phyloP scores from a whole-genome alignment of 2,329 filamentous ascomycete species.

The Tolypocladium album region DNA sequence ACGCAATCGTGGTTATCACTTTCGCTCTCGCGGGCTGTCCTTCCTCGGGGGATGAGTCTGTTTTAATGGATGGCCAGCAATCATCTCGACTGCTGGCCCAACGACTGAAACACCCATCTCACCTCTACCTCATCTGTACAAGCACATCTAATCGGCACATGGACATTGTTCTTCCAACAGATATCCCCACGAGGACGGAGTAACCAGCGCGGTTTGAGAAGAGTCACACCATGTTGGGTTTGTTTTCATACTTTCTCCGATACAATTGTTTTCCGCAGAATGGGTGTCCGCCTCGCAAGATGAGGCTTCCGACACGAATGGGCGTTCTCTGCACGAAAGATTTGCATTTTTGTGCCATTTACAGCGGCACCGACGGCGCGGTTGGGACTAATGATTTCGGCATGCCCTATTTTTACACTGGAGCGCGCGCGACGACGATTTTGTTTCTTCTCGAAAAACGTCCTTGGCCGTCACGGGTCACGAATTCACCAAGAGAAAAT shows the following conservation, averaged over 20 bases:
- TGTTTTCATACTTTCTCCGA: conserved; percentile 13
- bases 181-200: conserved; percentile 19
- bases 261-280: conserved; percentile 13
- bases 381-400: conserved; percentile 6
- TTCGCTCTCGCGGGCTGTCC: conserved; percentile 23
- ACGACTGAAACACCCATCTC: conserved; percentile 15
- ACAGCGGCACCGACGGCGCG: conserved; percentile 8
- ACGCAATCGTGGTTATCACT: conserved; percentile 29
- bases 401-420: conserved; percentile 9
- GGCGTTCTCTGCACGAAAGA: conserved; percentile 19
- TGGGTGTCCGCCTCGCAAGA: conserved; percentile 20
- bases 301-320: conserved; percentile 31
- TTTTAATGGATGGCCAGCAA: conserved; percentile 13
- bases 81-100: conserved; percentile 17
- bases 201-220: conserved; percentile 28
- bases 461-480: conserved; percentile 28
- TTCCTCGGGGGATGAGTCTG: conserved; percentile 20
- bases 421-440: conserved; percentile 7
- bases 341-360: conserved; percentile 7
- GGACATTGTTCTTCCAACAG: conserved; percentile 18
- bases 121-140: conserved; percentile 26
- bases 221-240: conserved; percentile 34
- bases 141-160: conserved; percentile 39
- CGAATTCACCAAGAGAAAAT: conserved; percentile 33
- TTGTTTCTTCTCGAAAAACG: conserved; percentile 12